A percentile compares a stretch with the other conserved stretches of the same genome.
Evolutionary conservation across 345 rosid genomes (phyloP).

Genomic region (Salix suchowensis): DNA sequence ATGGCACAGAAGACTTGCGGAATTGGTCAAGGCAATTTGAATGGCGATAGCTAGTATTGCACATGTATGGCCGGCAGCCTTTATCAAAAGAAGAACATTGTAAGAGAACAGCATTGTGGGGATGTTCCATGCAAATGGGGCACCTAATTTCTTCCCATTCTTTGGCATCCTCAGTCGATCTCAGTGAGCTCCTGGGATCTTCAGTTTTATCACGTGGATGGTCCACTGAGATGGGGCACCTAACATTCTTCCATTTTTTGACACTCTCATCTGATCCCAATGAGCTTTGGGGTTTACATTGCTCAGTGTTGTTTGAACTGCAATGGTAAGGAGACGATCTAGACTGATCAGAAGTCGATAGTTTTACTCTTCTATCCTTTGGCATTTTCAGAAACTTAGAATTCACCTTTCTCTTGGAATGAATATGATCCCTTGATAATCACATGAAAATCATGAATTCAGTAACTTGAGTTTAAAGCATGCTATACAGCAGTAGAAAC

Average conservation of each 20-base stretch:
- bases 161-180: conserved; percentile 25
- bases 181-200: not conserved
- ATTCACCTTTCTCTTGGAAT: not conserved
- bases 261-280: conserved; percentile 7
- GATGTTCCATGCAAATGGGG: conserved; percentile 71
- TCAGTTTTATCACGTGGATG: not conserved
- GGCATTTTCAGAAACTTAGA: conserved; percentile 29
- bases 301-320: conserved; percentile 30
- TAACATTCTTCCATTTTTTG: not conserved
- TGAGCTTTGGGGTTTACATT: conserved; percentile 14
- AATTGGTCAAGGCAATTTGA: conserved; percentile 65
- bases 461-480: not conserved
- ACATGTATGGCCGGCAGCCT: conserved; percentile 70
- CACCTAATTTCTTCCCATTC: conserved; percentile 69
- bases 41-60: conserved; percentile 63
- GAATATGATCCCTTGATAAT: not conserved
- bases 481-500: not conserved
- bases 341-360: conserved; percentile 22
- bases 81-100: conserved; percentile 50
- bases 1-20: conserved; percentile 22
- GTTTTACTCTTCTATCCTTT: conserved; percentile 40
- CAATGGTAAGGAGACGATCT: not conserved
- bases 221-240: not conserved
- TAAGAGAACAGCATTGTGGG: conserved; percentile 67
- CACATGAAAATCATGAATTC: not conserved